phyloP scores from a whole-genome alignment of 116 monocot species.

The Iris pallida region DNA sequence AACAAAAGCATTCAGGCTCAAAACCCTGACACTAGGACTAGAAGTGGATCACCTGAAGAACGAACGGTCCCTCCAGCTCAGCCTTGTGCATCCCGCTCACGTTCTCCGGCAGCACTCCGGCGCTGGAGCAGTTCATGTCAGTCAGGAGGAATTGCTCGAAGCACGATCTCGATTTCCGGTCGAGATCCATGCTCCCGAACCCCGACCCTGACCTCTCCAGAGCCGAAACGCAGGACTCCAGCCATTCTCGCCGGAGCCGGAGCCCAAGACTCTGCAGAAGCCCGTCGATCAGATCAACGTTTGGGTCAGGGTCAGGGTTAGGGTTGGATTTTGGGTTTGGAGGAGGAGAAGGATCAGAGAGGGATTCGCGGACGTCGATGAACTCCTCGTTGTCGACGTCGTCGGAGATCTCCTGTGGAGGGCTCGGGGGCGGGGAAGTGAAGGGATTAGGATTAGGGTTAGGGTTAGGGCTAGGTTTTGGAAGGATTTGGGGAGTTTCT shows the following conservation, averaged over 20 bases:
- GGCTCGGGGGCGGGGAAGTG: slow-evolving; percentile 4
- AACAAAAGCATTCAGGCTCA: neutral
- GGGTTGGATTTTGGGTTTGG: neutral
- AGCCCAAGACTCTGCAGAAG: slow-evolving; percentile 28
- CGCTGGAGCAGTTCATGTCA: slow-evolving; percentile 36
- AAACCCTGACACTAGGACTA: neutral
- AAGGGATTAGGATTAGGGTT: neutral
- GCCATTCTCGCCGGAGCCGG: slow-evolving; percentile 30
- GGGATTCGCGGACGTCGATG: slow-evolving; percentile 26
- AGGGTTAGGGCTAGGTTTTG: slow-evolving; percentile 16
- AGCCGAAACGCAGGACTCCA: slow-evolving; percentile 23
- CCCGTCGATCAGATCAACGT: slow-evolving; percentile 17
- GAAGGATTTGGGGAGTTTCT: slow-evolving; percentile 3
- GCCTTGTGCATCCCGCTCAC: slow-evolving; percentile 27
- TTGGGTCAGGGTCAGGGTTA: neutral
- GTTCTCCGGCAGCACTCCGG: slow-evolving; percentile 33
- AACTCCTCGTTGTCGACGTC: slow-evolving; percentile 37
- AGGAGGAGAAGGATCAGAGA: slow-evolving; percentile 21
- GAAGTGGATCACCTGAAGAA: slow-evolving; percentile 25
- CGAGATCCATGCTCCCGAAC: slow-evolving; percentile 20
- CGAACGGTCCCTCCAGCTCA: slow-evolving; percentile 39
- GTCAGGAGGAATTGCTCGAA: slow-evolving; percentile 45
- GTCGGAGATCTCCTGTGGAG: slow-evolving; percentile 39
- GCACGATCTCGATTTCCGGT: slow-evolving; percentile 24
- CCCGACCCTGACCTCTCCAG: slow-evolving; percentile 5